phyloP scores from a whole-genome alignment of 1,284 basidiomycete species.

The Marasmius oreades region DNA sequence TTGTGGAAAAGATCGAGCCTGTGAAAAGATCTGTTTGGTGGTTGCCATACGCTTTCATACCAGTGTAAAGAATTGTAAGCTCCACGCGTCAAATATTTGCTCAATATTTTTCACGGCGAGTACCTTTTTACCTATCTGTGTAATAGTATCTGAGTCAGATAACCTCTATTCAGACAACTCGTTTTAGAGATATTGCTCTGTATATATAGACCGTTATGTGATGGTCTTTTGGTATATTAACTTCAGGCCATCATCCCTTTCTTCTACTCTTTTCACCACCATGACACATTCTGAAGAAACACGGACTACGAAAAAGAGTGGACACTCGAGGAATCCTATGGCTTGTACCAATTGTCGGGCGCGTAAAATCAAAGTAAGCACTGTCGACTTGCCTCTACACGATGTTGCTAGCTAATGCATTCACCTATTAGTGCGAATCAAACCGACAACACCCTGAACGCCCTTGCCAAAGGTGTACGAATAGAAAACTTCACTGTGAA shows the following conservation, averaged over 20 bases:
- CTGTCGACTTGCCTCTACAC: background rate
- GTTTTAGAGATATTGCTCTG: slow-evolving; percentile 1
- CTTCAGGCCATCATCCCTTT: background rate
- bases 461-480: slow-evolving; percentile 14
- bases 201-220: slow-evolving; percentile 1
- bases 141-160: slow-evolving; percentile 5
- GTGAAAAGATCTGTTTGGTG: background rate
- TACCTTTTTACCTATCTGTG: background rate
- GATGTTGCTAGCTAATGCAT: background rate
- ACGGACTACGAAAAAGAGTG: background rate
- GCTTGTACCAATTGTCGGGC: slow-evolving; percentile 16
- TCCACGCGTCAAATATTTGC: background rate
- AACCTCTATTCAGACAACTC: background rate
- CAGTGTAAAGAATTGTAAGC: background rate
- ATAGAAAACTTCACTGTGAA: slow-evolving; percentile 14
- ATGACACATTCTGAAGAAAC: slow-evolving; percentile 2
- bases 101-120: background rate
- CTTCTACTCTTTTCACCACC: background rate
- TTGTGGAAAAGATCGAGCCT: background rate
- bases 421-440: slow-evolving; percentile 11
- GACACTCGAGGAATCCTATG: slow-evolving; percentile 9
- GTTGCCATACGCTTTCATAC: slow-evolving; percentile 1
- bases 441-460: slow-evolving; percentile 15
- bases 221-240: background rate
- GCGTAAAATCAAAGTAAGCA: slow-evolving; percentile 14